These are phyloP conservation scores for Yamadazyma phyllophila DNA, from an alignment of 805 yeast species.

Conservation along the genomic window DNA sequence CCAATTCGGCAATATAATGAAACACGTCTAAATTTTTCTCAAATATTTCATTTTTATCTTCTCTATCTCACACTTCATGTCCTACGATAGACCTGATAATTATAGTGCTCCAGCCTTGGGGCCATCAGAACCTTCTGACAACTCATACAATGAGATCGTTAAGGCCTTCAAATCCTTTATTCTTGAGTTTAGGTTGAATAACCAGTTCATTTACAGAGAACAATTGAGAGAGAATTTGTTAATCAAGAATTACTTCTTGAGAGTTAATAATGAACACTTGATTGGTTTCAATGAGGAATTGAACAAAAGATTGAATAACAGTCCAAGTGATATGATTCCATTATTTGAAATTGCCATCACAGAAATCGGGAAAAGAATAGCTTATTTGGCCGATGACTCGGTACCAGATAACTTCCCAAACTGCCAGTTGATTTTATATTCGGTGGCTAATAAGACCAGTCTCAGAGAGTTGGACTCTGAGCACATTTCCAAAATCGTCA, in stretches of 20 bases:
- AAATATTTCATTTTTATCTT: conserved; percentile 2
- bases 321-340: conserved; percentile 86
- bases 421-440: conserved; percentile 76
- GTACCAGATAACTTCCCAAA: conserved; percentile 61
- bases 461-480: conserved; percentile 83
- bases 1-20: conserved; percentile 17
- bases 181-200: conserved; percentile 78
- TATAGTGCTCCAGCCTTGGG: conserved; percentile 81
- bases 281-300: conserved; percentile 87
- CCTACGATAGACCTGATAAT: conserved; percentile 70
- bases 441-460: conserved; percentile 68
- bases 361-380: conserved; percentile 77
- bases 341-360: conserved; percentile 80
- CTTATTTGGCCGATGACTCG: conserved; percentile 47
- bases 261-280: conserved; percentile 79
- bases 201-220: conserved; percentile 83
- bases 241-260: conserved; percentile 67
- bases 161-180: conserved; percentile 80
- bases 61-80: conserved; percentile 41
- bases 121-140: conserved; percentile 70
- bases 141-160: conserved; percentile 64
- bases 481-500: conserved; percentile 83
- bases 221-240: conserved; percentile 85
- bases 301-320: conserved; percentile 78
- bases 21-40: conserved; percentile 12